phyloP scores from a whole-genome alignment of 2,329 filamentous ascomycete genomes.

The Paecilomyces formosus region DNA sequence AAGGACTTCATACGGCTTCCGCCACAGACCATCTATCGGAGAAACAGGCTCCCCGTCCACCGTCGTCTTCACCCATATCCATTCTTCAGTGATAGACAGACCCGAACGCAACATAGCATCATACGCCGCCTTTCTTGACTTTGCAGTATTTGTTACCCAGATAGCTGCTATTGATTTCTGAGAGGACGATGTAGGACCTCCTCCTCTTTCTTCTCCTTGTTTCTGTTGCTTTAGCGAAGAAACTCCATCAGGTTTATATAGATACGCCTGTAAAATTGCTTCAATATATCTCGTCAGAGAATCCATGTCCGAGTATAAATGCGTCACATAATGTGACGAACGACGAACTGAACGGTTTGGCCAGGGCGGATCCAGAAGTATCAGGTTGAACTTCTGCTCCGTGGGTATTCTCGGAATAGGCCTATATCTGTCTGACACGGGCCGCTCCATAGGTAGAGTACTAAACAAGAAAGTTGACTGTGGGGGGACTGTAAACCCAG shows the following conservation, averaged over 20 bases:
- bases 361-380: slow-evolving; percentile 59
- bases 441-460: slow-evolving; percentile 19
- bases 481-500: slow-evolving; percentile 40
- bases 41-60: slow-evolving; percentile 45
- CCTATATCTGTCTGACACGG: neutral
- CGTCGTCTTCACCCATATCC: slow-evolving; percentile 58
- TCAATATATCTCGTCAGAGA: slow-evolving; percentile 26
- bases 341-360: slow-evolving; percentile 53
- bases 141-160: slow-evolving; percentile 56
- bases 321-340: slow-evolving; percentile 40
- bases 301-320: slow-evolving; percentile 20
- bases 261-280: slow-evolving; percentile 38
- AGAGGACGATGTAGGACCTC: neutral
- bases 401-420: slow-evolving; percentile 14
- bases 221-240: slow-evolving; percentile 14
- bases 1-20: slow-evolving; percentile 56
- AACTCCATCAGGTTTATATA: slow-evolving; percentile 23
- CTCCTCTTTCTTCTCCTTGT: slow-evolving; percentile 17
- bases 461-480: slow-evolving; percentile 40
- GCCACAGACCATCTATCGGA: slow-evolving; percentile 46
- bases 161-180: slow-evolving; percentile 41
- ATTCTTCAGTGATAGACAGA: slow-evolving; percentile 50
- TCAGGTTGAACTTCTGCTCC: slow-evolving; percentile 46
- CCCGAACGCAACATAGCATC: slow-evolving; percentile 37
- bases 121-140: slow-evolving; percentile 41